These are phyloP conservation scores for Calonectria crousiana DNA, from an alignment of 2,329 filamentous ascomycete genomes.

Conservation along the genomic window DNA sequence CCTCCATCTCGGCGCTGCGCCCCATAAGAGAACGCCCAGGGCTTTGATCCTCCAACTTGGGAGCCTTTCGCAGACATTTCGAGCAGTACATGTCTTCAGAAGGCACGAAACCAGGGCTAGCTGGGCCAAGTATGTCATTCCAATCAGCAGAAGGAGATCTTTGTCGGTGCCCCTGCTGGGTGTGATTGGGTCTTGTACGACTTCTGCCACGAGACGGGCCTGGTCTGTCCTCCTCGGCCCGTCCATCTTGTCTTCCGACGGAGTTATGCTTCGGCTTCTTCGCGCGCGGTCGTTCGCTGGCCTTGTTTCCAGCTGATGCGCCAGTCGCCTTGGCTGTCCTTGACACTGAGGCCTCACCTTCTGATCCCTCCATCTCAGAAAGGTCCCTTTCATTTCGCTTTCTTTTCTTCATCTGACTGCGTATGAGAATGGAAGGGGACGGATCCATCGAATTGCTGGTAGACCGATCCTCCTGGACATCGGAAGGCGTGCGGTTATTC, in stretches of 20 bases:
- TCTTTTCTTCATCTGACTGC: neutral
- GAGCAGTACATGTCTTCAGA: conserved; percentile 49
- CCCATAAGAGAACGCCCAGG: conserved; percentile 29
- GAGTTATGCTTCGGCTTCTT: neutral
- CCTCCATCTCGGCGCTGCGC: conserved; percentile 37
- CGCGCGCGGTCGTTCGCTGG: too few species aligned
- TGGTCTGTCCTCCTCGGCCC: neutral
- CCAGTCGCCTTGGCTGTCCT: neutral
- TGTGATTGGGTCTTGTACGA: neutral
- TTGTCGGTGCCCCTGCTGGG: neutral
- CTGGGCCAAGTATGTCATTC: conserved; percentile 38
- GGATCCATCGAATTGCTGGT: neutral
- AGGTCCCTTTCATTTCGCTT: neutral
- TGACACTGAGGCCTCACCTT: neutral
- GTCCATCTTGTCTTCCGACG: too few species aligned
- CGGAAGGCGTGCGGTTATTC: neutral
- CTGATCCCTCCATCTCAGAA: neutral
- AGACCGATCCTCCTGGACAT: neutral
- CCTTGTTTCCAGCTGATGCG: neutral
- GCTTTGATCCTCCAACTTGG: conserved; percentile 39
- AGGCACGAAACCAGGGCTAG: conserved; percentile 40
- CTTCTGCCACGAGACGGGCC: neutral
- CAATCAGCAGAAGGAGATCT: conserved; percentile 44
- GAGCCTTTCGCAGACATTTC: conserved; percentile 46
- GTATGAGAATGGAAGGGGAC: neutral